A percentile compares a stretch with the other conserved stretches of the same genome.
Conservation (phyloP, 768 basidiomycete species). For the Cyclocybe aegerita region DNA sequence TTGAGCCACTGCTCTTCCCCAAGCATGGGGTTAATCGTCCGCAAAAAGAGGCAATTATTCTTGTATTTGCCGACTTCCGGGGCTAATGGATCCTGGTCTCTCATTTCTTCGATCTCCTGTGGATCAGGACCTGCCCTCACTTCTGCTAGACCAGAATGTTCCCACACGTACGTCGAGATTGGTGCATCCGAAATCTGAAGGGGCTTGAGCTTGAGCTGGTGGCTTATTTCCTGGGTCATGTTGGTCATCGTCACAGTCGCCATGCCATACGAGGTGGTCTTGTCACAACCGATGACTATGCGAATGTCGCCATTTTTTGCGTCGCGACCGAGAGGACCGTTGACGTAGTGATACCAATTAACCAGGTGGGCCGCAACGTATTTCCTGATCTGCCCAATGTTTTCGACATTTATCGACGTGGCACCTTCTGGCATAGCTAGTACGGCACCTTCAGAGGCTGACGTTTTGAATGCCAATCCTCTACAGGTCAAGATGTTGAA, state of each 20-base stretch:
- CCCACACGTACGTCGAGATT: not conserved
- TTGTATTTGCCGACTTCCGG: not conserved
- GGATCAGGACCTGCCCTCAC: not conserved
- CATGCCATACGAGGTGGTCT: constrained; percentile 13
- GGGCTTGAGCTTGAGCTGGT: not conserved
- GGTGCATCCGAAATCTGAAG: not conserved
- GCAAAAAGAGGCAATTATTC: constrained; percentile 11
- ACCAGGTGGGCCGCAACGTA: constrained; percentile 8
- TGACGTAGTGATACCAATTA: constrained; percentile 16
- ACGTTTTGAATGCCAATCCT: constrained; percentile 11
- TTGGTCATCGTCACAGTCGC: constrained; percentile 6
- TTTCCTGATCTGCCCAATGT: not conserved
- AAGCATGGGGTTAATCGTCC: constrained; percentile 6
- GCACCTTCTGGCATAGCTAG: constrained; percentile 20
- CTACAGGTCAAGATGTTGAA: not conserved
- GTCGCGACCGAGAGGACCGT: constrained; percentile 7
- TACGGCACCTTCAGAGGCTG: constrained; percentile 17
- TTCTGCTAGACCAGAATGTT: constrained; percentile 4
- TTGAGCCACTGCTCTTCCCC: constrained; percentile 1
- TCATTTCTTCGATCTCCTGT: not conserved
- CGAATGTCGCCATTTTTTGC: constrained; percentile 17
- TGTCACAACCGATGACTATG: constrained; percentile 16
- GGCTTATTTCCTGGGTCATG: not conserved
- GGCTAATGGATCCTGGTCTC: not conserved
- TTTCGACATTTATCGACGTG: constrained; percentile 8